Evolutionary conservation across 306 rosid genomes (phyloP).

Genomic region (Acmispon strigosus): DNA sequence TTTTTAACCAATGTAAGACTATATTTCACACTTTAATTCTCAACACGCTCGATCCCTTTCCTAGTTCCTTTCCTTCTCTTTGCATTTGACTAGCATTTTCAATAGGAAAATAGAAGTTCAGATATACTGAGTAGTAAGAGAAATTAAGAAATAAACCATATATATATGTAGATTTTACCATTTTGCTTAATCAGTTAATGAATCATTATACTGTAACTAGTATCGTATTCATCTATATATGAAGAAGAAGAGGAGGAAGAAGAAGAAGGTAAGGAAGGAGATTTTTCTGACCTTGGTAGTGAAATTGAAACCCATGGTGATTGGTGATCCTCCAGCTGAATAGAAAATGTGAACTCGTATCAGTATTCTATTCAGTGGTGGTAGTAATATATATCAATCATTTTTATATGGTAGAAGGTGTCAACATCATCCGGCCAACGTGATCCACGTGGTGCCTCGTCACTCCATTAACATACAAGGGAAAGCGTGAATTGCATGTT

Average conservation of each 20-base stretch:
- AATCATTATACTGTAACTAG: background rate
- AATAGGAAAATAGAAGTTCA: background rate
- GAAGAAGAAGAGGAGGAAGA: background rate
- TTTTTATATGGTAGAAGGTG: background rate
- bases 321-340: background rate
- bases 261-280: background rate
- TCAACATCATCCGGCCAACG: background rate
- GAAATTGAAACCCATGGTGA: slow-evolving; percentile 46
- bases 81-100: background rate
- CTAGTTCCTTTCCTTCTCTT: background rate
- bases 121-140: background rate
- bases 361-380: too few relatives aligned
- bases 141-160: background rate
- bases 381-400: slow-evolving; percentile 11
- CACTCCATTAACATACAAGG: background rate
- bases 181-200: background rate
- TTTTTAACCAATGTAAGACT: too few relatives aligned
- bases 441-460: slow-evolving; percentile 24
- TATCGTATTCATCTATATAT: background rate
- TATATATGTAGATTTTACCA: background rate
- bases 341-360: background rate
- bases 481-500: background rate
- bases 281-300: slow-evolving; percentile 47
- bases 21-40: too few relatives aligned
- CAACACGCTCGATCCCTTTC: too few relatives aligned